Percentiles rank a stretch among this genome's conserved stretches.
Evolutionary conservation across 495 filamentous ascomycete species (phyloP).

Genomic region (Penicillium lagena): DNA sequence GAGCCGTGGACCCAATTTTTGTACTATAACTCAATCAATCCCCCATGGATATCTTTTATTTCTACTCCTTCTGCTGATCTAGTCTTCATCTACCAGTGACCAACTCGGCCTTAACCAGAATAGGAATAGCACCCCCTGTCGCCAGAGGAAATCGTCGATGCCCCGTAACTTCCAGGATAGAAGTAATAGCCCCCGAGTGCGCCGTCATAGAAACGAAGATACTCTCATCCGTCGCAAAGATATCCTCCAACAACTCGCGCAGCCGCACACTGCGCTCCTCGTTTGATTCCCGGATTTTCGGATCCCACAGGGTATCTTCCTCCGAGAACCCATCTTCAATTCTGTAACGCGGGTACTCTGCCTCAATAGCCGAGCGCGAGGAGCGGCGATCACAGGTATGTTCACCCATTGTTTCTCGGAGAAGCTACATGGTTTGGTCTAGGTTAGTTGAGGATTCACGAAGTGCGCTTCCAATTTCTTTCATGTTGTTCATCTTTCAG

Average conservation of each 20-base stretch:
- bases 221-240: conserved; percentile 55
- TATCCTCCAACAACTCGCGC: conserved; percentile 51
- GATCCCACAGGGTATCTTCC: conserved; percentile 52
- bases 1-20: conserved; percentile 14
- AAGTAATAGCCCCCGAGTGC: conserved; percentile 64
- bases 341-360: conserved; percentile 50
- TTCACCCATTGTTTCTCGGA: conserved; percentile 68
- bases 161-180: conserved; percentile 51
- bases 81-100: no score
- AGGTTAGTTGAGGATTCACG: no score
- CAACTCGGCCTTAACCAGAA: conserved; percentile 53
- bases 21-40: conserved; percentile 21
- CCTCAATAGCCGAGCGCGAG: conserved; percentile 48
- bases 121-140: conserved; percentile 68
- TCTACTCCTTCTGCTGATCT: conserved; percentile 18
- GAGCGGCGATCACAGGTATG: conserved; percentile 80
- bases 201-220: conserved; percentile 64
- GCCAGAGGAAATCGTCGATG: conserved; percentile 60
- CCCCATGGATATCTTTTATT: background rate
- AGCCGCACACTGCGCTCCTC: conserved; percentile 50
- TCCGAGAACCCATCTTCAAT: conserved; percentile 63
- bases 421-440: conserved; percentile 18
- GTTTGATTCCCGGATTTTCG: conserved; percentile 48
- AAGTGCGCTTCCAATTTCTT: no score
- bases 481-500: no score